Base-by-base conservation (phyloP, 441 rosid species). In the Adansonia grandidieri region DNA sequence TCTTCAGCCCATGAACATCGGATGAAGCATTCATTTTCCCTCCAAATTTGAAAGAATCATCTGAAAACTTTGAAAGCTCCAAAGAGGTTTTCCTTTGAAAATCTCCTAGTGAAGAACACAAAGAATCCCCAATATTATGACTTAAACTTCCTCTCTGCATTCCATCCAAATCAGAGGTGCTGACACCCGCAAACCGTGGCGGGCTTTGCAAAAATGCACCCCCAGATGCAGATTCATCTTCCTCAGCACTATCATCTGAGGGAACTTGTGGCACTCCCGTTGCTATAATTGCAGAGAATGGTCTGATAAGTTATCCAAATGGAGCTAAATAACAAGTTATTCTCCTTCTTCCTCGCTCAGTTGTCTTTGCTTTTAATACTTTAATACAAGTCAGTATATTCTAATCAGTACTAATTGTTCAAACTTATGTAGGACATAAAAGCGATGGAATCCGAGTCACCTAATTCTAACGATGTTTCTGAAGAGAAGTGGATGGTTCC, bases 201-300 rank as follows among this genome's bases (percentile, higher is more conserved):
- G 91, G 85, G 82, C 91, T 87, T 79, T 84, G 92, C 71, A 88
- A 81, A 81, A 87, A 84, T 7, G 86, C 78, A 80, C 81, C 82
- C 72, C 79, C 62, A 3, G 88, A 71, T 62, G 87, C 75, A 72
- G 88, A 87, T 63, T 85, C 73, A 79, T 81, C 84, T 84, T 79
- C 97, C 73, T 86, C 78, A 19, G 79, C 81, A 78, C 71, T 75
- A 67, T 87, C 90, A 78, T 75, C 53, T 37, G 97, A 86, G 86
- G 92, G 85, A 82, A 88, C 86, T 79, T 89, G 98, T 0, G 97
- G 99, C 85, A 96, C 80, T 73, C 99, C 97, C 98, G 93, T 96
- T 44, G 72, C 86, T 56, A 77, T 76, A 80, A 65, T 84, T 64
- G 81, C 73, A 64, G 72, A 24, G 72, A 67, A 51, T 28, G 54